Conservation (phyloP, 2,329 filamentous ascomycete species). For the Penicillium freii region DNA sequence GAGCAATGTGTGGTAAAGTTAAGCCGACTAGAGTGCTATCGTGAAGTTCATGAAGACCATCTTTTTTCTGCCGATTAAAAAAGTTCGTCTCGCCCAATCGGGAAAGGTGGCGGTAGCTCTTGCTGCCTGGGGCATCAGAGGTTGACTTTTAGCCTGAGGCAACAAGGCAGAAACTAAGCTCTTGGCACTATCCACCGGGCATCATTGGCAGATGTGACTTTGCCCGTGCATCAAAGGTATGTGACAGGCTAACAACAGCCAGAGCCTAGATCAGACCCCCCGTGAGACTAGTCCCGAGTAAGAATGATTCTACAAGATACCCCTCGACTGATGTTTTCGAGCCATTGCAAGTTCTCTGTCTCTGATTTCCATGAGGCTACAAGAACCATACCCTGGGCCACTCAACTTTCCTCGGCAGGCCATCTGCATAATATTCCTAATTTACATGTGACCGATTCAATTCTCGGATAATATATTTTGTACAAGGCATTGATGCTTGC, state of each 20-base stretch:
- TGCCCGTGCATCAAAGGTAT: neutral
- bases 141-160: neutral
- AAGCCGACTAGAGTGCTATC: slow-evolving; percentile 9
- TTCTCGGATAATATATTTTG: neutral
- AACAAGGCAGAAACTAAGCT: neutral
- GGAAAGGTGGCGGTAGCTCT: slow-evolving; percentile 24
- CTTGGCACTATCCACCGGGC: neutral
- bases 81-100: slow-evolving; percentile 22
- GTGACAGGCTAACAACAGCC: neutral
- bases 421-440: neutral
- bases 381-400: neutral
- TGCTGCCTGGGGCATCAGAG: slow-evolving; percentile 21
- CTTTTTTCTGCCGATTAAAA: slow-evolving; percentile 32
- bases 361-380: neutral
- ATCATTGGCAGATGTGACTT: neutral
- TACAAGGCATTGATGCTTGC: neutral
- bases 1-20: neutral
- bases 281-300: too few species aligned
- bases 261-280: neutral
- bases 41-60: slow-evolving; percentile 22
- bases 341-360: neutral
- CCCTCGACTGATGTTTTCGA: neutral
- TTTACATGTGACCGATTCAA: neutral
- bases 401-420: neutral
- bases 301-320: neutral